Conservation (phyloP, 768 basidiomycete genomes). For the Royoungia palumana region DNA sequence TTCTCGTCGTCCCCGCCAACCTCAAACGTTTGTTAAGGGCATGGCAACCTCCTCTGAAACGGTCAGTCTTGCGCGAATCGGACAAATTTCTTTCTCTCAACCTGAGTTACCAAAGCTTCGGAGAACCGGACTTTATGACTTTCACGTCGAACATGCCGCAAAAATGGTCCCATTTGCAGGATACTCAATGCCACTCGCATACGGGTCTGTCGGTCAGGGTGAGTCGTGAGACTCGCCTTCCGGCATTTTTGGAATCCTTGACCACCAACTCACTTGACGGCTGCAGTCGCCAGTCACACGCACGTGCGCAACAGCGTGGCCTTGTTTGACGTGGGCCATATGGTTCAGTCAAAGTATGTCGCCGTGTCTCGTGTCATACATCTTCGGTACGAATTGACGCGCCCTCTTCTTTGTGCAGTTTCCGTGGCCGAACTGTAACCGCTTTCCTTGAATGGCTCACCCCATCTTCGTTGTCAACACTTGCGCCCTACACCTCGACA, state of each 20-base stretch:
- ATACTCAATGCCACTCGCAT: conserved; percentile 89
- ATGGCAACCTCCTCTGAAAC: conserved; percentile 21
- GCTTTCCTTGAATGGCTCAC: conserved; percentile 87
- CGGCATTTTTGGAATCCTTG: conserved; percentile 10
- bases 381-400: neutral
- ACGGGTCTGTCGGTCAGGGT: conserved; percentile 82
- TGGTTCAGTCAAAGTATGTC: conserved; percentile 87
- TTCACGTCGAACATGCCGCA: conserved; percentile 76
- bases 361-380: neutral
- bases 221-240: conserved; percentile 17
- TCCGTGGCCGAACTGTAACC: conserved; percentile 74
- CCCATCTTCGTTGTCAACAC: conserved; percentile 70
- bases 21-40: conserved; percentile 4
- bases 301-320: conserved; percentile 82
- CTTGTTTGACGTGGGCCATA: conserved; percentile 96
- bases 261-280: conserved; percentile 1
- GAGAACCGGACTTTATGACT: conserved; percentile 83
- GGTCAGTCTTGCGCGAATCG: conserved; percentile 7
- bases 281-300: conserved; percentile 80
- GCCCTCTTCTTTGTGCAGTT: conserved; percentile 44
- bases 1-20: conserved; percentile 3
- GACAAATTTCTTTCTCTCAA: conserved; percentile 1
- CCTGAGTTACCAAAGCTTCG: conserved; percentile 34
- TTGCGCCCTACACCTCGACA: conserved; percentile 74
- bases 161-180: conserved; percentile 98